Conservation (phyloP, 208 protist species). For the Endotrypanum monterogeii region DNA sequence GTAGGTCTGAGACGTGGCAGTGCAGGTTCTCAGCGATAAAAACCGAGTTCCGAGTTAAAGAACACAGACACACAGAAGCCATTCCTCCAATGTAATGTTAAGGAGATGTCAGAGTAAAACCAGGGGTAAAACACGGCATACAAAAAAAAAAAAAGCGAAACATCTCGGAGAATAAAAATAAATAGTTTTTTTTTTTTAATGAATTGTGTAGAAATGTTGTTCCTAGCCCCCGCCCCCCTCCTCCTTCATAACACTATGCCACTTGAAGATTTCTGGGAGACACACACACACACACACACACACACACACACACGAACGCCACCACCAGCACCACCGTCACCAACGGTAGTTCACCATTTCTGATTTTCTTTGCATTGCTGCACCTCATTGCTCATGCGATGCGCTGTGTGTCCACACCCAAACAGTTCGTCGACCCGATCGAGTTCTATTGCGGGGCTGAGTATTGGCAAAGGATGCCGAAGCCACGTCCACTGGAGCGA, state of each 20-base stretch:
- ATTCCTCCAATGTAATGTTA: not conserved
- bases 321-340: not conserved
- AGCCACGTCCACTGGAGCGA: not conserved
- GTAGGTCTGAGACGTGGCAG: not conserved
- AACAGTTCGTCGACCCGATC: not conserved
- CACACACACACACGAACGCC: not conserved
- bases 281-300: too few relatives aligned
- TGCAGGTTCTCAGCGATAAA: not conserved
- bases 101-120: not conserved
- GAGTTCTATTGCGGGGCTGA: not conserved
- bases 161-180: not conserved
- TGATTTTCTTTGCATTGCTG: not conserved
- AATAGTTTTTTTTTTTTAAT: too few relatives aligned
- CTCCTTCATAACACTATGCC: not conserved
- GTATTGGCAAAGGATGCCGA: not conserved
- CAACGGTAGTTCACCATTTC: not conserved
- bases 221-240: not conserved
- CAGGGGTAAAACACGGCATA: not conserved
- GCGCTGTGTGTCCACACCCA: slow-evolving; percentile 3
- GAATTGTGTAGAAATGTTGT: not conserved
- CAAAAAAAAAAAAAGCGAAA: not conserved
- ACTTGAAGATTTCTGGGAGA: too few relatives aligned
- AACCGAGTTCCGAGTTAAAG: not conserved
- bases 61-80: not conserved
- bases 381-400: not conserved